Evolutionary conservation across 768 basidiomycete genomes (phyloP).

Genomic region (Suillus paluster): DNA sequence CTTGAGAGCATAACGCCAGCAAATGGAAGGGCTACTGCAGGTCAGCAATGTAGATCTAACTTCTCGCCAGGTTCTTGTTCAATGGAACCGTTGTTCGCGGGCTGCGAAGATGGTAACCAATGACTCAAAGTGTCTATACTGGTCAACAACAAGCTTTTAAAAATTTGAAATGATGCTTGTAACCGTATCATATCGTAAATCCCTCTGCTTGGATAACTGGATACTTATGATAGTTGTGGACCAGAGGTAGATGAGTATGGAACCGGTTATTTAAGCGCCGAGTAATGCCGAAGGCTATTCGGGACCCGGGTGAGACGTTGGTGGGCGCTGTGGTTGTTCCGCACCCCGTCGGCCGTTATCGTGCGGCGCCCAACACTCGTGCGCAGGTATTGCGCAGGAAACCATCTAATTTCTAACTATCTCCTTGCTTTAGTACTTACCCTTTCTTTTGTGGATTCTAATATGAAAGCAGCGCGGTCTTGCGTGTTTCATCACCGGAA

Average conservation of each 20-base stretch:
- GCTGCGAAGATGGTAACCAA: background rate
- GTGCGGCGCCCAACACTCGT: background rate
- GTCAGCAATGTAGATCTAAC: background rate
- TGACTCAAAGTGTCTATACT: background rate
- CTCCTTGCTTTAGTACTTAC: background rate
- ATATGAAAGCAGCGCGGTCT: conserved; percentile 2
- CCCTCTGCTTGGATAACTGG: too few species aligned
- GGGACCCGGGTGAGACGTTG: background rate
- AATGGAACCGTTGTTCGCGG: too few species aligned
- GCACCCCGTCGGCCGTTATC: conserved; percentile 1
- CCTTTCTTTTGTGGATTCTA: background rate
- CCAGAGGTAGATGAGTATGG: background rate
- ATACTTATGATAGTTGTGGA: background rate
- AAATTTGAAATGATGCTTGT: background rate
- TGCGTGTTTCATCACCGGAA: background rate
- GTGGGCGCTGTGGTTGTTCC: conserved; percentile 1
- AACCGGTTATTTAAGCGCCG: conserved; percentile 3
- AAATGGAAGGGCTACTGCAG: background rate
- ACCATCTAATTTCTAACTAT: background rate
- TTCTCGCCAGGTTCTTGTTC: background rate
- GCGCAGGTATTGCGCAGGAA: too few species aligned
- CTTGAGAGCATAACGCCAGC: background rate
- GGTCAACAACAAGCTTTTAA: background rate
- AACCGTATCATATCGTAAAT: background rate
- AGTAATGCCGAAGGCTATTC: conserved; percentile 2